Evolutionary conservation across 306 rosid species (phyloP), one percentile per base, ranked within the genome.

Genomic region (Purshia tridentata): DNA sequence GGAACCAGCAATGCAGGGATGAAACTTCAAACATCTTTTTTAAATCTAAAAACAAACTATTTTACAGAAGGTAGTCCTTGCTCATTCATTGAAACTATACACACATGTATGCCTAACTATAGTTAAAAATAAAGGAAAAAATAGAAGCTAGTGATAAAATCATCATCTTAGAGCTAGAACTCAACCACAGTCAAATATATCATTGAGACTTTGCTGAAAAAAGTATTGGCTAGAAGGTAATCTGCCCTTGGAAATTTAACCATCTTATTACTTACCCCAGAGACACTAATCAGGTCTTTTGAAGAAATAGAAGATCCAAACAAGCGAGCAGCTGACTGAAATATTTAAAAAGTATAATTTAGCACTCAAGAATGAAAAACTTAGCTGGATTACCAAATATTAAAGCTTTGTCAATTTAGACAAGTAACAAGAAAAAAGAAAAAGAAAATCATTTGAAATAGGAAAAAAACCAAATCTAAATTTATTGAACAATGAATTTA

Each of bases 311-410:
- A 81, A 76, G 96, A 93, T 73, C 98, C 98, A 84, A 88, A 91
- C 69, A 93, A 86, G 78, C 96, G 94, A 19, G 98, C 96, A 19
- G 98, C 92, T 20, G 98, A 93, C 98, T 91, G 91, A 78, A 84
- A 62, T 39, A 51, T 71, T 70, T 57, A 57, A 80, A 59, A 66
- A n/a, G 51, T 39, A 19, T 37, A 76, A 42, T 22, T 70, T 19
- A 41, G 62, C 39, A 60, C 1, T 42, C 35, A 35, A 35, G 15
- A 41, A 57, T 11, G 29, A 67, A 67, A 66, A 37, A 29, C 68
- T 3, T 6, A 44, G 56, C 66, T 12, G 55, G 29, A 74, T 61
- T 3, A 52, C 18, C 29, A 15, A 13, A 39, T n/a, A 10, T 14
- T 35, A 54, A 72, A 47, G 69, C 50, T 48, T 47, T 23, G 29